A percentile compares a stretch with the other conserved stretches of the same genome.
Conservation (phyloP, 2,329 filamentous ascomycete species). For the Diaporthe citriasiana region DNA sequence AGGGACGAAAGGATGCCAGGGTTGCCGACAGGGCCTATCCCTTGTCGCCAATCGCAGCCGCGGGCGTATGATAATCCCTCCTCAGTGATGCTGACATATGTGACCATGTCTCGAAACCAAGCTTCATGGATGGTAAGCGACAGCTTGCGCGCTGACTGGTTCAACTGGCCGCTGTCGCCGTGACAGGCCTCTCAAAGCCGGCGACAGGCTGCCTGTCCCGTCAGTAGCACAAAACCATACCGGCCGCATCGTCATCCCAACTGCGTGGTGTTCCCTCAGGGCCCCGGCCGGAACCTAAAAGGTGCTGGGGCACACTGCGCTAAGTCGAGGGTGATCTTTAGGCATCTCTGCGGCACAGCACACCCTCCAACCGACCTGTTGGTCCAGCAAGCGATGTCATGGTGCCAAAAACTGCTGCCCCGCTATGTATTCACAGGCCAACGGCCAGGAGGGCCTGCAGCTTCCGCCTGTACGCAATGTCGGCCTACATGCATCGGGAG, state of each 20-base stretch:
- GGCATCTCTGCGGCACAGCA: conserved; percentile 38
- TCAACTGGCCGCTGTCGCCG: conserved; percentile 16
- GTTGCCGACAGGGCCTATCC: conserved; percentile 26
- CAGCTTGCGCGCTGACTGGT: conserved; percentile 16
- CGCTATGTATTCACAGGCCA: conserved; percentile 24
- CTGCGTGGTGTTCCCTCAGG: conserved; percentile 7
- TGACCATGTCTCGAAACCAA: conserved; percentile 21
- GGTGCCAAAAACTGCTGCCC: conserved; percentile 32
- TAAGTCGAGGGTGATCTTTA: conserved; percentile 25
- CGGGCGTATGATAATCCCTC: conserved; percentile 36
- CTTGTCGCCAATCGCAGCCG: conserved; percentile 40
- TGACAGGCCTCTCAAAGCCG: neutral
- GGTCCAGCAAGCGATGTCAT: conserved; percentile 38
- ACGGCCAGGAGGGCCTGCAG: conserved; percentile 3
- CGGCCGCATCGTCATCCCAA: conserved; percentile 34
- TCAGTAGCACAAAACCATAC: conserved; percentile 31
- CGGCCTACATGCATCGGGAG: conserved; percentile 40
- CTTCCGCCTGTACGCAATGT: conserved; percentile 20
- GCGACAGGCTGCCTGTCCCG: conserved; percentile 23
- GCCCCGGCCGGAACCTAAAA: conserved; percentile 15
- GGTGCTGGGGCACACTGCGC: neutral
- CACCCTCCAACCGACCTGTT: conserved; percentile 33
- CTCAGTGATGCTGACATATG: conserved; percentile 4
- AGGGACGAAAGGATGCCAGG: conserved; percentile 27
- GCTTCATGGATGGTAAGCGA: conserved; percentile 32